phyloP scores from a whole-genome alignment of 73 alveolate genomes.

The Paramecium tetraurelia region DNA sequence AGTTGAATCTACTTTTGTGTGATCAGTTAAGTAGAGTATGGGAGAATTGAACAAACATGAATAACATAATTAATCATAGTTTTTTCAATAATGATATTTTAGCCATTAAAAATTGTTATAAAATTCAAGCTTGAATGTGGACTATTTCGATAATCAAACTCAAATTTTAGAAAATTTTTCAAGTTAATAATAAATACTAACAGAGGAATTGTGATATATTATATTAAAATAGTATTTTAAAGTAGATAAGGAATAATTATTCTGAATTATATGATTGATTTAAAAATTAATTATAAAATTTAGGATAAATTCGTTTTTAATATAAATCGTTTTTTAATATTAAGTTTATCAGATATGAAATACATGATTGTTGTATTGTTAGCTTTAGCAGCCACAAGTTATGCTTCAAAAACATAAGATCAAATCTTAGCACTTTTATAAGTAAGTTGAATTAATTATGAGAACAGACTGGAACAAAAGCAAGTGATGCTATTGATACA shows the following conservation, averaged over 20 bases:
- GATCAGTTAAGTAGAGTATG: background rate
- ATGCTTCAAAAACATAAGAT: conserved; percentile 10
- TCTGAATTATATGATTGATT: background rate
- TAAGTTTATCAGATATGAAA: background rate
- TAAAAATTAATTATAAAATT: background rate
- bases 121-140: no score
- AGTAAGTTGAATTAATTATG: background rate
- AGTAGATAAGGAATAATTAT: background rate
- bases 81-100: no score
- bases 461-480: background rate
- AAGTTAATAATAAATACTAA: no score
- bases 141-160: no score
- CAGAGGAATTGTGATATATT: no score
- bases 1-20: background rate
- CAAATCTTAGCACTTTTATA: conserved; percentile 10
- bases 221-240: no score
- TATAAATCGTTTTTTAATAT: background rate
- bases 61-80: no score
- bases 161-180: no score
- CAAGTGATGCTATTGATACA: conserved; percentile 36
- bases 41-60: no score
- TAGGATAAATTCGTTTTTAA: background rate
- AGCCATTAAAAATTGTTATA: no score
- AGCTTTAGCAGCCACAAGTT: background rate
- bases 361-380: background rate